These are phyloP conservation scores for Xylariaceae sp. DNA, from an alignment of 2,329 filamentous ascomycete species.

Conservation along the genomic window DNA sequence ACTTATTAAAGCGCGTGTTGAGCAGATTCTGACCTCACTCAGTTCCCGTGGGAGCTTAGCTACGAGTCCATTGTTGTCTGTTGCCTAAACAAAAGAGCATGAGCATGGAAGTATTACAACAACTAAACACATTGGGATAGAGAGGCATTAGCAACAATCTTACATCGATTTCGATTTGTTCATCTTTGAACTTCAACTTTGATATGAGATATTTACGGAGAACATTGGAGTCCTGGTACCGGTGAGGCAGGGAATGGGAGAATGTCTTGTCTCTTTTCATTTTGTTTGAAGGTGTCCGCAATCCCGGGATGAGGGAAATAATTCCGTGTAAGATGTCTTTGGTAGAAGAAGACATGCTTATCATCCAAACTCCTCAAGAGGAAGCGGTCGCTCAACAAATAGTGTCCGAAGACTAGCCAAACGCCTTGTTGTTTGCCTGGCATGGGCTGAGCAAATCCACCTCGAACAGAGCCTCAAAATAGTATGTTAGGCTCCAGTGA, in stretches of 20 bases:
- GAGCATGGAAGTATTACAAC: too few species aligned
- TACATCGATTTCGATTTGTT: constrained; percentile 2
- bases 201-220: background rate
- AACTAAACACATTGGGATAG: background rate
- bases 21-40: background rate
- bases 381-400: too few species aligned
- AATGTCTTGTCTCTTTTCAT: background rate
- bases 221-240: background rate
- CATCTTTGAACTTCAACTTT: background rate
- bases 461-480: too few species aligned
- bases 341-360: background rate
- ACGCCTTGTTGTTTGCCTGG: too few species aligned
- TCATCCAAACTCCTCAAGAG: too few species aligned
- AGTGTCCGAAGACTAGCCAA: too few species aligned
- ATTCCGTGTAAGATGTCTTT: background rate
- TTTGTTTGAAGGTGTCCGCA: background rate
- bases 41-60: background rate
- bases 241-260: background rate
- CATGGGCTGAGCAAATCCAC: too few species aligned
- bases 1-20: background rate
- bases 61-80: background rate
- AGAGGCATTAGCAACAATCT: background rate
- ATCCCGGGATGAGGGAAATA: constrained; percentile 1
- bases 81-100: background rate
- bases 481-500: too few species aligned